Evolutionary conservation across 495 filamentous ascomycete genomes (phyloP), one percentile per base, ranked within the genome.

Genomic region (Cercophora sp.): DNA sequence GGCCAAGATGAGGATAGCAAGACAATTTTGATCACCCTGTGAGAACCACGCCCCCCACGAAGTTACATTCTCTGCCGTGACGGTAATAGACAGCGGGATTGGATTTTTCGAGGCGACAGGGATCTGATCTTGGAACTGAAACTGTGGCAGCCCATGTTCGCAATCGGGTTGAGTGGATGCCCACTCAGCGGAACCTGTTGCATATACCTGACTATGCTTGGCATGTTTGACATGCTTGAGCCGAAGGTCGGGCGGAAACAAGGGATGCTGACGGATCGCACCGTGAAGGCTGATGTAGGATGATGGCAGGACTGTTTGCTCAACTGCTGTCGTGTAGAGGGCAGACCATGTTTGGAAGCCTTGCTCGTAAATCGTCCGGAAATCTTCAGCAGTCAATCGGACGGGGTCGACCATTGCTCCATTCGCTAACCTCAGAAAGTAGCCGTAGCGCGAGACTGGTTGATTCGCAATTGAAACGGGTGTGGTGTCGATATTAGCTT

Each of bases 1-100:
- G 27, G 59, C 56, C 54, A 55, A 43, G 19, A 31, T 35, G 11
- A 57, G 55, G 3, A 53, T 23, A 32, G 18, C 36, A 19, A 57
- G 45, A 34, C 40, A 56, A 25, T 51, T 48, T 47, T 48, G 19
- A 15, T 46, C 24, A 10, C 45, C 25, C 16, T 29, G 26, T 27
- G 36, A 13, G 8, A 49, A 55, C 52, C 52, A 55, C 8, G 36
- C 42, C 4, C 3, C 22, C 11, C 18, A 32, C 16, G 1, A 10
- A 22, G 13, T n/a, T 23, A 1, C 46, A 39, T 8, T 8, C 9
- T 45, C 22, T 23, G 23, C n/a, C 1, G 2, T 36, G 5, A 24
- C 9, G 0, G 16, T 15, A 26, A 27, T 5, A 23, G 19, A 36
- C 1, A 53, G 22, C 16, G 24, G 41, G 22, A 37, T 39, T 29